Conservation (phyloP, 805 yeast species). For the Pichia gijzeniarum region DNA sequence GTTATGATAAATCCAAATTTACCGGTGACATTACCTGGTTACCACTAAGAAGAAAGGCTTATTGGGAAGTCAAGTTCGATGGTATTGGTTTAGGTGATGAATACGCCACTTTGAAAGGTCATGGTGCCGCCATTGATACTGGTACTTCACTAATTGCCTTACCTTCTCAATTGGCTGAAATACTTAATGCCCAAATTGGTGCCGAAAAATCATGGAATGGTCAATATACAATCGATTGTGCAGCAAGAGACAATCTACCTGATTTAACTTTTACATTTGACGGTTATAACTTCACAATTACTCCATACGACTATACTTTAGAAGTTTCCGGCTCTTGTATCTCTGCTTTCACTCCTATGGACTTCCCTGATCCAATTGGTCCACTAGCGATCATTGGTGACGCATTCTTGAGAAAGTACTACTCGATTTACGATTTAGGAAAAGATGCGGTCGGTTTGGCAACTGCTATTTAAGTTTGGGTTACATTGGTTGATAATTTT, state of each 20-base stretch:
- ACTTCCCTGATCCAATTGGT: slow-evolving; percentile 94
- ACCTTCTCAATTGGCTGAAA: slow-evolving; percentile 94
- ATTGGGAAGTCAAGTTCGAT: slow-evolving; percentile 96
- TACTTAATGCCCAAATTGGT: slow-evolving; percentile 91
- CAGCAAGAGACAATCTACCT: slow-evolving; percentile 73
- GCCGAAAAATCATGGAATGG: slow-evolving; percentile 98
- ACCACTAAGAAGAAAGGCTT: slow-evolving; percentile 98
- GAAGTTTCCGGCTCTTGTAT: slow-evolving; percentile 94
- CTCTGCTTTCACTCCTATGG: slow-evolving; percentile 95
- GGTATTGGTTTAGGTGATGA: slow-evolving; percentile 90
- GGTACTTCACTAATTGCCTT: slow-evolving; percentile 95
- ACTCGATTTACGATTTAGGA: slow-evolving; percentile 88
- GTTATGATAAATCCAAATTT: slow-evolving; percentile 70
- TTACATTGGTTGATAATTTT: too few relatives aligned
- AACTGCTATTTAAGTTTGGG: slow-evolving; percentile 43
- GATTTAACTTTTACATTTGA: slow-evolving; percentile 85
- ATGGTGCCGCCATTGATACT: slow-evolving; percentile 98
- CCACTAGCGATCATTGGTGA: slow-evolving; percentile 96
- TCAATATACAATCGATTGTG: slow-evolving; percentile 92
- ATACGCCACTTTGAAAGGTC: slow-evolving; percentile 69
- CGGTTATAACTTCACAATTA: slow-evolving; percentile 86
- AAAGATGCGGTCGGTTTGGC: slow-evolving; percentile 95
- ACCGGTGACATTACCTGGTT: slow-evolving; percentile 87
- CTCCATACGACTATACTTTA: slow-evolving; percentile 87
- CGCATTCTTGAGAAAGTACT: slow-evolving; percentile 91